Evolutionary conservation across 1,284 basidiomycete species (phyloP).

Genomic region (Rhodotorula sp.): DNA sequence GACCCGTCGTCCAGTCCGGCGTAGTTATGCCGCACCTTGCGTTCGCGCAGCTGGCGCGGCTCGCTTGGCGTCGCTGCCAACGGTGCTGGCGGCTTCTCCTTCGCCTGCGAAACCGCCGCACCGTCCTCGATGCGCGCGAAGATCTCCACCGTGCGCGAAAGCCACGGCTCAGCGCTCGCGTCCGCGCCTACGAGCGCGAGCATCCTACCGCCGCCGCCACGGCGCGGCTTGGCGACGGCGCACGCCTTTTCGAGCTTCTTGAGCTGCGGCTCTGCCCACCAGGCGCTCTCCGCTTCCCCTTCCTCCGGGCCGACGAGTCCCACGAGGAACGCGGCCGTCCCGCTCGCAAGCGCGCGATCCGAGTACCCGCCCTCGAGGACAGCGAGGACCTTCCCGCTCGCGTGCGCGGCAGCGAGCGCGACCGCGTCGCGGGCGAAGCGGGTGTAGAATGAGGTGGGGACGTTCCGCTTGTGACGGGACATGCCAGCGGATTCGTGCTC

Average conservation of each 20-base stretch:
- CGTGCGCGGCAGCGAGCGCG: conserved; percentile 66
- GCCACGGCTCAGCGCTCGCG: conserved; percentile 18
- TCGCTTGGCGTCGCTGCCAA: not conserved
- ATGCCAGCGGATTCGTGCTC: conserved; percentile 89
- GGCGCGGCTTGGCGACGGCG: not conserved
- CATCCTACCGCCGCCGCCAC: not conserved
- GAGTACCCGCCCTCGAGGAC: conserved; percentile 95
- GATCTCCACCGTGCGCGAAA: conserved; percentile 27
- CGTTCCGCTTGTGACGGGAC: conserved; percentile 88
- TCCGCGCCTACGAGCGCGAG: not conserved
- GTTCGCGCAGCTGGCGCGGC: conserved; percentile 31
- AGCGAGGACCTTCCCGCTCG: conserved; percentile 73
- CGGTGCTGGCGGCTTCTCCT: too few species aligned
- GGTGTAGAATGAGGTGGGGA: conserved; percentile 83
- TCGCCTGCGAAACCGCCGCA: not conserved
- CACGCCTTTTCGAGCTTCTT: conserved; percentile 36
- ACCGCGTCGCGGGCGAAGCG: conserved; percentile 77
- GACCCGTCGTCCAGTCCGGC: conserved; percentile 14
- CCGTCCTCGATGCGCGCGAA: conserved; percentile 22
- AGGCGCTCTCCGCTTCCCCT: not conserved
- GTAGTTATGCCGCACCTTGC: conserved; percentile 17
- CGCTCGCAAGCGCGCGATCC: conserved; percentile 80
- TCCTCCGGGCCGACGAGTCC: conserved; percentile 56
- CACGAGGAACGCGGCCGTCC: conserved; percentile 72
- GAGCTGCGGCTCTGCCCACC: conserved; percentile 26